These are phyloP conservation scores for Coemansia sp. DNA, from an alignment of 192 early-diverging fungal genomes.

Conservation along the genomic window DNA sequence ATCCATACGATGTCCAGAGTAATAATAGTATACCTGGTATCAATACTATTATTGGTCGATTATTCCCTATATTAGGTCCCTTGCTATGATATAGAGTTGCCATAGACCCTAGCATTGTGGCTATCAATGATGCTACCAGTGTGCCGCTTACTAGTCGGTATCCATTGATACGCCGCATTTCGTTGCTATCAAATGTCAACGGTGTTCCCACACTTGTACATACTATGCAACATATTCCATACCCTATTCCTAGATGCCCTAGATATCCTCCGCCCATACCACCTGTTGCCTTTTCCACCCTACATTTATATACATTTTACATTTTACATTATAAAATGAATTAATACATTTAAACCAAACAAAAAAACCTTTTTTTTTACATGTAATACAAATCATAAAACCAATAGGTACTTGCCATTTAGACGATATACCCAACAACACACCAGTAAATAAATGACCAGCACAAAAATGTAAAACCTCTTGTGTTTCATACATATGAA, in stretches of 20 bases:
- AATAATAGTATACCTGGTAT: too few species aligned
- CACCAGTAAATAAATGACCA: constrained; percentile 20
- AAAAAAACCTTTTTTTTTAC: neutral
- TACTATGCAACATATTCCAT: constrained; percentile 14
- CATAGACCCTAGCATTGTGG: constrained; percentile 20
- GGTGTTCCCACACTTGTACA: constrained; percentile 41
- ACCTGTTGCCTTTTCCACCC: constrained; percentile 25
- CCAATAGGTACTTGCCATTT: constrained; percentile 24
- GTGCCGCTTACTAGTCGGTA: constrained; percentile 47
- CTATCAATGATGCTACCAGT: constrained; percentile 24
- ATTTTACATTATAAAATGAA: neutral
- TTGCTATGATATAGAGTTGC: constrained; percentile 38
- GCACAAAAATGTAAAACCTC: constrained; percentile 32
- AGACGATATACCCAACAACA: constrained; percentile 26
- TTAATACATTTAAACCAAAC: too few species aligned
- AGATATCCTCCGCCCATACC: constrained; percentile 26
- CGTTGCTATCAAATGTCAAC: constrained; percentile 28
- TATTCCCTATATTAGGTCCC: too few species aligned
- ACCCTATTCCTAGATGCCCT: constrained; percentile 27
- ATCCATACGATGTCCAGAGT: constrained; percentile 29
- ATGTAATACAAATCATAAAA: neutral
- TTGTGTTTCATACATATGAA: constrained; percentile 46
- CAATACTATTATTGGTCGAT: too few species aligned
- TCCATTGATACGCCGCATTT: constrained; percentile 32
- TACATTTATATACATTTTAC: constrained; percentile 5